A percentile compares a stretch with the other conserved stretches of the same genome.
phyloP scores from a whole-genome alignment of 2,329 filamentous ascomycete genomes.

The Fusarium sp. region DNA sequence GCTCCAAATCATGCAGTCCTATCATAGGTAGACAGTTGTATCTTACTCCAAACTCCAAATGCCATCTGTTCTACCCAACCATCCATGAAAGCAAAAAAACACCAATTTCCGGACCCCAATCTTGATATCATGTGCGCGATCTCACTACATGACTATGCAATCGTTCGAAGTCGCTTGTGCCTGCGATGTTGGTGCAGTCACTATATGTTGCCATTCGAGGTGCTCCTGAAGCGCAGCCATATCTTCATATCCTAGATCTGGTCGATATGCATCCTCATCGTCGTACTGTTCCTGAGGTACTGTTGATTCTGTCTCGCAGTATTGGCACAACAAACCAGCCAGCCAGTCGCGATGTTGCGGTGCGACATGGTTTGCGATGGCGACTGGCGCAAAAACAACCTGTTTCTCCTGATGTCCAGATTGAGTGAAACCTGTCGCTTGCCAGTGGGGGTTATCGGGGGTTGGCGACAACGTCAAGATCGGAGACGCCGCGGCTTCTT shows the following conservation, averaged over 20 bases:
- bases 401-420: conserved; percentile 59
- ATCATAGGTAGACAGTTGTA: conserved; percentile 1
- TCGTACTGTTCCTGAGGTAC: conserved; percentile 58
- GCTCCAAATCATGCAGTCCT: conserved; percentile 20
- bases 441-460: conserved; percentile 59
- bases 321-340: conserved; percentile 64
- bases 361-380: conserved; percentile 67
- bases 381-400: conserved; percentile 67
- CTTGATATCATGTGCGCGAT: neutral
- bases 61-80: conserved; percentile 29
- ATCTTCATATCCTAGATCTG: conserved; percentile 63
- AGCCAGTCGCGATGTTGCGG: conserved; percentile 64
- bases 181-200: conserved; percentile 53
- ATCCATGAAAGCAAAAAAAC: conserved; percentile 7
- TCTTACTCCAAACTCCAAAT: conserved; percentile 44
- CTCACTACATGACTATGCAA: conserved; percentile 60
- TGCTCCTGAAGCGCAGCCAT: conserved; percentile 64
- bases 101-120: neutral
- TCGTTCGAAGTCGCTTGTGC: conserved; percentile 50
- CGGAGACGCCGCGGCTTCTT: conserved; percentile 42
- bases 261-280: conserved; percentile 62
- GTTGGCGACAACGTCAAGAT: conserved; percentile 43
- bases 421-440: conserved; percentile 58
- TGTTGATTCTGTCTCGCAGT: conserved; percentile 65
- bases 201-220: conserved; percentile 66